Percentiles rank a stretch among this genome's conserved stretches.
Evolutionary conservation across 148 eudicot species (phyloP).

Genomic region (Diospyros lotus): DNA sequence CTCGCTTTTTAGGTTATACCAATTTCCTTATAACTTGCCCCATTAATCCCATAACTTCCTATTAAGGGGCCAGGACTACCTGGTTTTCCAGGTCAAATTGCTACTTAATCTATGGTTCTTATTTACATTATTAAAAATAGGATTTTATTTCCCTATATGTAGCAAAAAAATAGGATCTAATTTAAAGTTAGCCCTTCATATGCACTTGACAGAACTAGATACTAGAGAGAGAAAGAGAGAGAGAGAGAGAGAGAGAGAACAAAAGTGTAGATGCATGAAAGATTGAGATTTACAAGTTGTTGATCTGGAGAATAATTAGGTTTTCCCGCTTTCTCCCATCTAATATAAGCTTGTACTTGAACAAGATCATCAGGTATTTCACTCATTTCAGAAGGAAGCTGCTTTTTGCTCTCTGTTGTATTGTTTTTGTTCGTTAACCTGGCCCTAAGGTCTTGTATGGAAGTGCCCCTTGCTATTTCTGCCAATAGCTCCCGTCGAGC

Average conservation of each 20-base stretch:
- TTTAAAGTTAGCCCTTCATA: neutral
- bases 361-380: slow-evolving; percentile 64
- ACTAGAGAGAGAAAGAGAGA: neutral
- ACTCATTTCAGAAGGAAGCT: slow-evolving; percentile 30
- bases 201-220: neutral
- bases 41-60: too few species aligned
- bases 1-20: too few species aligned
- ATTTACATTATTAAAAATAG: too few species aligned
- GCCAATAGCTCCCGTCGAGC: slow-evolving; percentile 73
- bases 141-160: too few species aligned
- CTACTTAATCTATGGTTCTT: too few species aligned
- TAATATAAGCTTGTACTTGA: slow-evolving; percentile 57
- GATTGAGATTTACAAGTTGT: slow-evolving; percentile 45
- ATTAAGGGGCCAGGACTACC: too few species aligned
- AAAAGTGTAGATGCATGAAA: neutral
- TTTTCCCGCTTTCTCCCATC: slow-evolving; percentile 81
- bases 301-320: slow-evolving; percentile 63
- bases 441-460: slow-evolving; percentile 60
- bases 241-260: neutral
- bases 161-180: neutral
- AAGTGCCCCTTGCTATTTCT: slow-evolving; percentile 68
- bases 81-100: too few species aligned
- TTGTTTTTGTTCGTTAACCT: slow-evolving; percentile 50
- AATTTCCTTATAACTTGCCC: too few species aligned
- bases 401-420: slow-evolving; percentile 31